These are phyloP conservation scores for Harringtonia aguacate DNA, from an alignment of 2,329 filamentous ascomycete species.

Conservation along the genomic window DNA sequence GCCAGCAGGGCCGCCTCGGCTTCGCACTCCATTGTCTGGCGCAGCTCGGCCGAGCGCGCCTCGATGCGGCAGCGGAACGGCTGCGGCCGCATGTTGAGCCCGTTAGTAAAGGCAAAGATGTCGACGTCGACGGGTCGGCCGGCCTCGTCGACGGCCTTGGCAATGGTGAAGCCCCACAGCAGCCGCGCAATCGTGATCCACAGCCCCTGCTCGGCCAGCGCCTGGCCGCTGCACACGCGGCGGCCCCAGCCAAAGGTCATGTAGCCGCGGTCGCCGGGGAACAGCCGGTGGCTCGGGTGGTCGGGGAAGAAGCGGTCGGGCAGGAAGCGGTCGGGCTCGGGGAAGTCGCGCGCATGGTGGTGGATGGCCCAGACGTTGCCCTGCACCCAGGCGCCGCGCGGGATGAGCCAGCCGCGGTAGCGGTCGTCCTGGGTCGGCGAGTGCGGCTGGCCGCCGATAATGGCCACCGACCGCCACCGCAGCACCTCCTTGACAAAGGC, in stretches of 20 bases:
- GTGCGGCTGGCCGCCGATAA: slow-evolving; percentile 39
- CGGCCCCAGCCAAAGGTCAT: slow-evolving; percentile 49
- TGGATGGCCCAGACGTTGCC: slow-evolving; percentile 41
- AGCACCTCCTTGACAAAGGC: slow-evolving; percentile 45
- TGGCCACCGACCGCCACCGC: slow-evolving; percentile 42
- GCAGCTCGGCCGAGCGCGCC: slow-evolving; percentile 36
- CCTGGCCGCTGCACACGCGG: slow-evolving; percentile 41
- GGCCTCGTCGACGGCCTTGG: slow-evolving; percentile 22
- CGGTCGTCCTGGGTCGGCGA: slow-evolving; percentile 34
- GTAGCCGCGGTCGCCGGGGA: slow-evolving; percentile 36
- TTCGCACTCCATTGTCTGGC: slow-evolving; percentile 38
- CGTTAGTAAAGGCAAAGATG: slow-evolving; percentile 42
- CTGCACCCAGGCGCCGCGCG: slow-evolving; percentile 36
- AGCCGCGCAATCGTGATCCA: slow-evolving; percentile 47
- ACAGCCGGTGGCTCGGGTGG: slow-evolving; percentile 28
- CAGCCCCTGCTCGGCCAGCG: slow-evolving; percentile 47
- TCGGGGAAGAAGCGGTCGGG: slow-evolving; percentile 29
- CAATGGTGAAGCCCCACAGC: slow-evolving; percentile 46
- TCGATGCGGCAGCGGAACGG: slow-evolving; percentile 43
- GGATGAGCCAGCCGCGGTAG: slow-evolving; percentile 38
- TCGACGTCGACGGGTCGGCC: slow-evolving; percentile 38
- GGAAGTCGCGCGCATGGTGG: slow-evolving; percentile 34
- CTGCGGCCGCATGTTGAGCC: slow-evolving; percentile 46
- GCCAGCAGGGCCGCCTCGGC: slow-evolving; percentile 39
- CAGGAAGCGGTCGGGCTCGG: slow-evolving; percentile 32